Evolutionary conservation across 2,329 filamentous ascomycete genomes (phyloP).

Genomic region (Exophiala lecanii-corni): DNA sequence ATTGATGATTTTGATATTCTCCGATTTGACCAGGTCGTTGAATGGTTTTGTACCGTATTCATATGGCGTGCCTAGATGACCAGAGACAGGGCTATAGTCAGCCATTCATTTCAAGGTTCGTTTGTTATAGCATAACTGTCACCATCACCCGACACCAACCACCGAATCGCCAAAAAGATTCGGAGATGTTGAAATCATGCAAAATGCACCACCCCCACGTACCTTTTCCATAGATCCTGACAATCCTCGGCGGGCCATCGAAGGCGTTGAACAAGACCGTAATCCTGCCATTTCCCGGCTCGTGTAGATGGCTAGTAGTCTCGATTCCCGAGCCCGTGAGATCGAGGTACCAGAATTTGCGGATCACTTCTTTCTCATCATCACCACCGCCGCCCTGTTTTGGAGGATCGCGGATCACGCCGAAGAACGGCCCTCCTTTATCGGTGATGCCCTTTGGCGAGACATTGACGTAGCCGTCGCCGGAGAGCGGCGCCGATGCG

Average conservation of each 20-base stretch:
- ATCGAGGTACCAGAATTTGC: slow-evolving; percentile 27
- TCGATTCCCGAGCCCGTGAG: slow-evolving; percentile 68
- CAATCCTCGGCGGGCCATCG: slow-evolving; percentile 54
- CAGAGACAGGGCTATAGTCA: slow-evolving; percentile 38
- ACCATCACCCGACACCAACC: too few relatives aligned
- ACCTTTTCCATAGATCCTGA: slow-evolving; percentile 40
- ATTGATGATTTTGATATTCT: slow-evolving; percentile 31
- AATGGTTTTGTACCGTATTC: slow-evolving; percentile 56
- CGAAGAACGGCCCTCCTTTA: slow-evolving; percentile 57
- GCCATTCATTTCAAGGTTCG: neutral
- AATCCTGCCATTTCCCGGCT: slow-evolving; percentile 61
- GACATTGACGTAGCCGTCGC: slow-evolving; percentile 63
- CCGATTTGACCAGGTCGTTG: slow-evolving; percentile 33
- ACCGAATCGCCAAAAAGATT: too few relatives aligned
- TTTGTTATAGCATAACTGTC: too few relatives aligned
- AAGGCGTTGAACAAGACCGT: slow-evolving; percentile 72
- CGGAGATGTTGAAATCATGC: too few relatives aligned
- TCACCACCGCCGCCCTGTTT: neutral
- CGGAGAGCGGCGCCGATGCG: slow-evolving; percentile 64
- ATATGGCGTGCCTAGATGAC: slow-evolving; percentile 55
- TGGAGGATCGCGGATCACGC: slow-evolving; percentile 18
- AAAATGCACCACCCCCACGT: neutral
- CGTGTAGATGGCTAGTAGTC: slow-evolving; percentile 70
- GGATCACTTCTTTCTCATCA: slow-evolving; percentile 14
- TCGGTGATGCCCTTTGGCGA: slow-evolving; percentile 70